phyloP scores from a whole-genome alignment of 257 asterid species.

The Solanum piurae region DNA sequence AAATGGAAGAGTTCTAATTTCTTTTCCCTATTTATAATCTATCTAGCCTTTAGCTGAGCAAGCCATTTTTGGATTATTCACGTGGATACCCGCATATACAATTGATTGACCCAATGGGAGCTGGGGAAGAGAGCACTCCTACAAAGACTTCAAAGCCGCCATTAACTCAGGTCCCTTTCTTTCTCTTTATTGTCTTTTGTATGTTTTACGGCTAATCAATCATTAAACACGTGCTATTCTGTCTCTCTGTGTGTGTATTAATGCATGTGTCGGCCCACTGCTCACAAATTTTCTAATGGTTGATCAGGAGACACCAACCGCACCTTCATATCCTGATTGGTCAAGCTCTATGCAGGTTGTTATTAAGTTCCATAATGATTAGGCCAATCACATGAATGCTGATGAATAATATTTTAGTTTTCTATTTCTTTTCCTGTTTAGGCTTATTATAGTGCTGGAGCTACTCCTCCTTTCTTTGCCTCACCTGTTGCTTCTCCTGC shows the following conservation, averaged over 20 bases:
- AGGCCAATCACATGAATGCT: background rate
- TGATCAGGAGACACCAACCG: slow-evolving; percentile 54
- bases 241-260: background rate
- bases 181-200: background rate
- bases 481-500: slow-evolving; percentile 84
- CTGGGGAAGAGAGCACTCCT: slow-evolving; percentile 68
- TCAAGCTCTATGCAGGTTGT: slow-evolving; percentile 76
- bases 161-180: slow-evolving; percentile 41
- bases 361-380: background rate
- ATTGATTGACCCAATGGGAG: slow-evolving; percentile 49
- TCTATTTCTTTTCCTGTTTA: slow-evolving; percentile 13
- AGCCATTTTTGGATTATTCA: slow-evolving; percentile 1
- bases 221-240: background rate
- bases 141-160: slow-evolving; percentile 55
- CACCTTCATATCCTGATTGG: slow-evolving; percentile 87
- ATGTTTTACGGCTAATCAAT: background rate
- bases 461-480: slow-evolving; percentile 83
- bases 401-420: background rate
- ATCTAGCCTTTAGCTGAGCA: background rate
- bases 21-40: background rate
- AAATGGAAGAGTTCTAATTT: background rate
- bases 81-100: slow-evolving; percentile 13
- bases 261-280: background rate
- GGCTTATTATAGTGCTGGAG: slow-evolving; percentile 96
- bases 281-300: slow-evolving; percentile 2